Base-by-base conservation (phyloP, 2,329 filamentous ascomycete genomes). In the Neofusicoccum sp. region DNA sequence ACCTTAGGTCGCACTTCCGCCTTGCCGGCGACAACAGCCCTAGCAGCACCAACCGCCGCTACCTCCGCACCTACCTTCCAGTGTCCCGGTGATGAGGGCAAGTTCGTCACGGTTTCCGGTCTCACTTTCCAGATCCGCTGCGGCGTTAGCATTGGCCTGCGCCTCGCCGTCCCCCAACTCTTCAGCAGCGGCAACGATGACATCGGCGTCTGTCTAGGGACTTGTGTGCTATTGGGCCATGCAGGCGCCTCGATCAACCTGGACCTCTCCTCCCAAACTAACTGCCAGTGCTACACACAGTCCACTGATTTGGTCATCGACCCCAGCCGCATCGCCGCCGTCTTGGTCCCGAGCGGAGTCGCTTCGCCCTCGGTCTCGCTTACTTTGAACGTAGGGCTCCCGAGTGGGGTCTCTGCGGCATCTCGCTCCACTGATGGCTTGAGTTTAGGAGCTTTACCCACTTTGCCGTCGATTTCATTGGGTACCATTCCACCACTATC, bases 41-140 rank as follows among this genome's bases (percentile, higher is more conserved):
- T 16, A 6, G 31, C 47, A 6, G n/a, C 39, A 4, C 31, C 54
- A 14, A 33, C n/a, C 29, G 29, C n/a, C 16, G 31, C 54, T 6
- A 34, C 3, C 14, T 29, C 37, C 31, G 37, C 59, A 5, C 12
- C 59, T 37, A 47, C 59, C 5, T 62, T 52, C 59, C 41, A 43
- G 6, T 62, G 59, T 8, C 59, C 59, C 4, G 11, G 8, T 6
- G 59, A 52, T 12, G 34, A 62, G 16, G 43, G 34, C 31, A n/a
- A 37, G 4, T 1, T 47, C n/a, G 39, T 62, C 33, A 28, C 47
- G 3, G 59, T 11, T 2, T 47, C 37, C 5, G 48, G 59, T 5
- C 48, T 33, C 4, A 44, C 31, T 11, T 62, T 54, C 59, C 59
- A 62, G 28, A 62, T 62, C 41, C 48, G 49, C 47, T 62, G 59